A percentile compares a stretch with the other conserved stretches of the same genome.
These are phyloP conservation scores for Aspergillus cristatus DNA, from an alignment of 495 filamentous ascomycete species.

Conservation along the genomic window DNA sequence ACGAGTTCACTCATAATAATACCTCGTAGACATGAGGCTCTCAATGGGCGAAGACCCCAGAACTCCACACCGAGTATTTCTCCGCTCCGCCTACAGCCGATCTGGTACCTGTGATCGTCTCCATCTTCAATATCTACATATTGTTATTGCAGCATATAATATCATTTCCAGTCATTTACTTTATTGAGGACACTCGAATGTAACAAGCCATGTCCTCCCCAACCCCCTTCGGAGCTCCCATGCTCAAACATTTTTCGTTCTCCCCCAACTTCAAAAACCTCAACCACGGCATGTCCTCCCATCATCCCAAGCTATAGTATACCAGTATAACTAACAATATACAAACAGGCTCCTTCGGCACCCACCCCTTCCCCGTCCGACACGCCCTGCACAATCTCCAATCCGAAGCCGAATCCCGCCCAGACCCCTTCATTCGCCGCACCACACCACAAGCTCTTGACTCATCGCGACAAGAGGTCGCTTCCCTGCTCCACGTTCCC, in stretches of 20 bases:
- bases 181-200: too few relatives aligned
- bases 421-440: slow-evolving; percentile 67
- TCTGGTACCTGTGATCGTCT: too few relatives aligned
- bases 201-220: slow-evolving; percentile 1
- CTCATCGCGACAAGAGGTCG: slow-evolving; percentile 52
- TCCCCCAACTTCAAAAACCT: slow-evolving; percentile 59
- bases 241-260: slow-evolving; percentile 65
- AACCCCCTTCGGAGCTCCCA: slow-evolving; percentile 46
- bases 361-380: slow-evolving; percentile 54
- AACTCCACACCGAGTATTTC: too few relatives aligned
- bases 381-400: slow-evolving; percentile 49
- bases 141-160: too few relatives aligned
- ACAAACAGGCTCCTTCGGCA: slow-evolving; percentile 64
- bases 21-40: too few relatives aligned
- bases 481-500: slow-evolving; percentile 52
- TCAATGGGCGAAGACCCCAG: too few relatives aligned
- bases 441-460: slow-evolving; percentile 50
- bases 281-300: slow-evolving; percentile 60
- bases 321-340: slow-evolving; percentile 2
- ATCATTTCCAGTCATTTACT: too few relatives aligned
- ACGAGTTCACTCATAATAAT: too few relatives aligned
- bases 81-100: too few relatives aligned
- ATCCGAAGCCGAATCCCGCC: slow-evolving; percentile 48
- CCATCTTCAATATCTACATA: too few relatives aligned
- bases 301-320: slow-evolving; percentile 1